These are phyloP conservation scores for Cyclotella kingstonii DNA, from an alignment of 108 stramenopile genomes.

Conservation along the genomic window DNA sequence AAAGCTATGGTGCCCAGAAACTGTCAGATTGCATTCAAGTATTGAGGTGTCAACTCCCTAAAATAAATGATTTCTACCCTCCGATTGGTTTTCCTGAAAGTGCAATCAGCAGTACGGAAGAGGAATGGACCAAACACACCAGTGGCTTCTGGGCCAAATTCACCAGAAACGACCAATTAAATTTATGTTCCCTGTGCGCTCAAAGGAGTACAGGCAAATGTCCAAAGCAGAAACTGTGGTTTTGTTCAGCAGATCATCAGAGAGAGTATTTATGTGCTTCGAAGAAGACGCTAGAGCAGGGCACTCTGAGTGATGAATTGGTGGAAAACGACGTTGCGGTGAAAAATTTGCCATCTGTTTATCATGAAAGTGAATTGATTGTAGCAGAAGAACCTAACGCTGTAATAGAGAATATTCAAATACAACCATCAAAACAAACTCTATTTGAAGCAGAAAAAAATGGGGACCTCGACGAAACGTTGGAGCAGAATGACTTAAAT, in stretches of 20 bases:
- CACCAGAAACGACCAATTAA: conserved; percentile 34
- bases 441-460: conserved; percentile 36
- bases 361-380: conserved; percentile 66
- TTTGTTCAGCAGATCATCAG: conserved; percentile 75
- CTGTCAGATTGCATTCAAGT: conserved; percentile 52
- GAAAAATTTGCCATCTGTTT: conserved; percentile 68
- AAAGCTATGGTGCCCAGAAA: no score
- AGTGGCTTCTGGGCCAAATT: conserved; percentile 40
- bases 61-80: conserved; percentile 76
- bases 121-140: conserved; percentile 62
- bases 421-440: conserved; percentile 11
- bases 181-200: conserved; percentile 73
- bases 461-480: conserved; percentile 54
- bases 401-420: conserved; percentile 10
- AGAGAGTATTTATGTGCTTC: conserved; percentile 55
- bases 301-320: conserved; percentile 12
- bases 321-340: conserved; percentile 9
- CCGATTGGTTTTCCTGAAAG: background rate
- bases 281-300: conserved; percentile 21
- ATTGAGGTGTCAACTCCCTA: conserved; percentile 65
- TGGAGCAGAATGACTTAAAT: conserved; percentile 84
- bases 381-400: conserved; percentile 78
- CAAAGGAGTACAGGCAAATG: conserved; percentile 62
- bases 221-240: conserved; percentile 57
- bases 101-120: conserved; percentile 20